A percentile compares a stretch with the other conserved stretches of the same genome.
phyloP scores from a whole-genome alignment of 2,329 filamentous ascomycete genomes.

The Ophiostoma sp. region DNA sequence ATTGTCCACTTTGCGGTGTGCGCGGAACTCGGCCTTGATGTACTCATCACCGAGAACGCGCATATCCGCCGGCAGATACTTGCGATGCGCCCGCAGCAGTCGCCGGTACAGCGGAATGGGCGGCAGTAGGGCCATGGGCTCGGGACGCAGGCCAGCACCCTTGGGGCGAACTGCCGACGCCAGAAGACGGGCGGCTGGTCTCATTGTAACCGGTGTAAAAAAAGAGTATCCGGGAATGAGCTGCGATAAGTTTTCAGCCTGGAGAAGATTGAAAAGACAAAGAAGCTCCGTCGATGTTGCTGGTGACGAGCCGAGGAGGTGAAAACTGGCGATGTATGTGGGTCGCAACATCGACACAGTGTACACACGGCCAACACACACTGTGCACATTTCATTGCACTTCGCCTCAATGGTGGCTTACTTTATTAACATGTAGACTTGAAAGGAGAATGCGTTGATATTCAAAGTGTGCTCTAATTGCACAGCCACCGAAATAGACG shows the following conservation, averaged over 20 bases:
- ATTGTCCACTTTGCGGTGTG: conserved; percentile 79
- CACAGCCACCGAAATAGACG: too few relatives aligned
- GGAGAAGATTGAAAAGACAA: too few relatives aligned
- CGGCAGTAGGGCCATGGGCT: conserved; percentile 65
- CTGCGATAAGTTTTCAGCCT: too few relatives aligned
- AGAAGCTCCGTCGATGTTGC: background rate
- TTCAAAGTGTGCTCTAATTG: too few relatives aligned
- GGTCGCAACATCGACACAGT: background rate
- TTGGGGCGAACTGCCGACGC: conserved; percentile 19
- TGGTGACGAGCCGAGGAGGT: background rate
- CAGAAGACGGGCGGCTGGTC: conserved; percentile 15
- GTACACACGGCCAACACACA: background rate
- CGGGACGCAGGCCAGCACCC: conserved; percentile 34
- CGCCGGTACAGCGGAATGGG: conserved; percentile 87
- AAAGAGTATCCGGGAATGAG: background rate
- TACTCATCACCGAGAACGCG: conserved; percentile 86
- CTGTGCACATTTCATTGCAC: background rate
- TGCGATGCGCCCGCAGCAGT: conserved; percentile 78
- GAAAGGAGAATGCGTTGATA: too few relatives aligned
- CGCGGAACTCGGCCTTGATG: conserved; percentile 84
- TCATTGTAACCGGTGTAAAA: background rate
- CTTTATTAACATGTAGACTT: too few relatives aligned
- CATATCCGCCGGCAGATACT: conserved; percentile 66
- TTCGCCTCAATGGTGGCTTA: too few relatives aligned
- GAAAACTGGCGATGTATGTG: conserved; percentile 9